These are phyloP conservation scores for Posidonia australis DNA, from an alignment of 106 monocot genomes.

Conservation along the genomic window DNA sequence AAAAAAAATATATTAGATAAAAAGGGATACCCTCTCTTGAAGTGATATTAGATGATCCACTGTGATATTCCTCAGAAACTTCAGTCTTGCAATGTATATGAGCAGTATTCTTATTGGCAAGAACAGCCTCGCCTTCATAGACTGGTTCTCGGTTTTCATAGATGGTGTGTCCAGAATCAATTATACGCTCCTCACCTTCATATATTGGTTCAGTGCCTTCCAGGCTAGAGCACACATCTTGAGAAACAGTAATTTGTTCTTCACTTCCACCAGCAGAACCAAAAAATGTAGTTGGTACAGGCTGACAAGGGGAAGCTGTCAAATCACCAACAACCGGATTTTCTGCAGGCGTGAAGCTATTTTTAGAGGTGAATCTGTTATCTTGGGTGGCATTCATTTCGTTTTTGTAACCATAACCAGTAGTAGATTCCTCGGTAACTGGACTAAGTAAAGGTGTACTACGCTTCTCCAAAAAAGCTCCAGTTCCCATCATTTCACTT, in stretches of 20 bases:
- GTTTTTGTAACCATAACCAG: neutral
- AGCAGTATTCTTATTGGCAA: conserved; percentile 38
- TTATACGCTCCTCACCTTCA: conserved; percentile 86
- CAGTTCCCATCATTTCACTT: conserved; percentile 4
- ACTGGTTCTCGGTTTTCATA: conserved; percentile 66
- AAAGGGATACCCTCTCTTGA: conserved; percentile 8
- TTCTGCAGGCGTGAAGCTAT: conserved; percentile 8
- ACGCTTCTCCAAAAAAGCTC: conserved; percentile 7
- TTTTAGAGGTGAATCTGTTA: conserved; percentile 13
- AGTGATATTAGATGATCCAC: conserved; percentile 6
- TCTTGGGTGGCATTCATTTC: neutral
- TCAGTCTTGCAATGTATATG: conserved; percentile 11
- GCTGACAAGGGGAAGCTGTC: conserved; percentile 16
- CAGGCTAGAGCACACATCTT: conserved; percentile 23
- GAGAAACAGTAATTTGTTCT: conserved; percentile 23
- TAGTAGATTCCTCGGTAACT: neutral
- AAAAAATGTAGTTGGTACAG: conserved; percentile 8
- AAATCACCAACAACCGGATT: conserved; percentile 7
- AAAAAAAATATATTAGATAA: neutral
- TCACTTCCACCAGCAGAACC: conserved; percentile 14
- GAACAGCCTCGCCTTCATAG: conserved; percentile 90
- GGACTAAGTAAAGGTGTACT: conserved; percentile 10
- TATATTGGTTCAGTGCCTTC: conserved; percentile 69
- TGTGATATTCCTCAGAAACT: conserved; percentile 9
- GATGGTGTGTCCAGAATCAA: conserved; percentile 31